These are phyloP conservation scores for Penicillium samsonianum DNA, from an alignment of 495 filamentous ascomycete species.

Conservation along the genomic window DNA sequence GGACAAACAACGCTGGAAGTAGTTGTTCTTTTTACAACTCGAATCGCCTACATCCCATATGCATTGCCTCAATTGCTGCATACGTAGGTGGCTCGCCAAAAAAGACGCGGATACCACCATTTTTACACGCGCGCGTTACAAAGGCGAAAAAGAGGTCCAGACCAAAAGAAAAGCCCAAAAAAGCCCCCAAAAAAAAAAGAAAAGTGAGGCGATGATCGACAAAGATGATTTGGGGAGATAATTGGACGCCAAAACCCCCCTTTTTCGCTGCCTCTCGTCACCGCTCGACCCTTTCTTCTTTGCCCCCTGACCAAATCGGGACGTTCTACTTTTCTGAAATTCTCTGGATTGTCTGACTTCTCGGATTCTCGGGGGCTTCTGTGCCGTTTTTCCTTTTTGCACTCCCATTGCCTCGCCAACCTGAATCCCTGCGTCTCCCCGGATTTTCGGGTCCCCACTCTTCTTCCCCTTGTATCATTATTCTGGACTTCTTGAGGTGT, in stretches of 20 bases:
- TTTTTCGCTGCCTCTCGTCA: conserved; percentile 20
- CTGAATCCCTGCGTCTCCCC: conserved; percentile 21
- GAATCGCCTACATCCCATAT: background rate
- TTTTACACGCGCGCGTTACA: conserved; percentile 12
- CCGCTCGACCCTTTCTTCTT: conserved; percentile 5
- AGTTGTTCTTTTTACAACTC: conserved; percentile 11
- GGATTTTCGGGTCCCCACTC: conserved; percentile 21
- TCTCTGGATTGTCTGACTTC: background rate
- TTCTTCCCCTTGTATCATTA: conserved; percentile 25
- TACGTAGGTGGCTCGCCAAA: background rate
- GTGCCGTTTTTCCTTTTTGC: conserved; percentile 8
- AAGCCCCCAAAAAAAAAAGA: conserved; percentile 22
- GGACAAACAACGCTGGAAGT: conserved; percentile 55
- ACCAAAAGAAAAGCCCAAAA: conserved; percentile 2
- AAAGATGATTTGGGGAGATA: background rate
- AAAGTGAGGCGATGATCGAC: conserved; percentile 35
- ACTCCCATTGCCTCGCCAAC: conserved; percentile 6
- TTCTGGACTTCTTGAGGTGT: conserved; percentile 17
- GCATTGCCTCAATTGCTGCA: conserved; percentile 1
- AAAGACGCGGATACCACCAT: conserved; percentile 1
- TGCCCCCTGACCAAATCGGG: conserved; percentile 21
- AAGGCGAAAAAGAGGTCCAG: conserved; percentile 1
- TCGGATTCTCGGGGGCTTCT: conserved; percentile 2
- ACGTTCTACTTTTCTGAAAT: background rate
- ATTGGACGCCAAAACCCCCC: conserved; percentile 8